Base-by-base conservation (phyloP, 192 early-diverging fungal species). In the Haplosporangium gracile region DNA sequence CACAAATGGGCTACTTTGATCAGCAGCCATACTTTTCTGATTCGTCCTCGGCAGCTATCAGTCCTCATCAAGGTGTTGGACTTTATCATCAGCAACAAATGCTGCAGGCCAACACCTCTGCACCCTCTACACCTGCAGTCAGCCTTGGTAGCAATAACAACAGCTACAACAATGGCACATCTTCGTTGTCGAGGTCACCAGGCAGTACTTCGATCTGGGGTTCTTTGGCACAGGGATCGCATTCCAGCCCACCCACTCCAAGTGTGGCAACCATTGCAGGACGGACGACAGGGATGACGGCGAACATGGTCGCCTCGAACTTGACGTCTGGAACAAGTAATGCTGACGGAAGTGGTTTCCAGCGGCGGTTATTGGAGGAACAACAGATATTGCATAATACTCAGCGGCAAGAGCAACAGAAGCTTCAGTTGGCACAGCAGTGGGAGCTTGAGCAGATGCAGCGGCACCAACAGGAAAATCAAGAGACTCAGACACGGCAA, bases 201-300 rank as follows among this genome's bases (percentile, higher is more conserved):
- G 60, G 60, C 60, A 65, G 29, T 29, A 63, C 70, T 24, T 39
- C 70, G 29, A 77, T 60, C 47, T 84, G 82, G 82, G 70, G 13
- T 38, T 70, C 73, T 8, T 75, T 79, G 49, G 42, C 40, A 51
- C 83, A 85, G 36, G 83, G 75, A 11, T 86, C 84, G 45, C 72
- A 68, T 11, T 86, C 84, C 0, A 81, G 79, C 42, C 84, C 84
- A 24, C 63, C 78, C 0, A 86, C 84, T 0, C 84, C 84, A 2
- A 68, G 71, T 24, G 18, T 72, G 11, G n/a, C 75, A n/a, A 9
- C 81, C 11, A 73, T 79, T 24, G 55, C 71, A n/a, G 65, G 65
- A 65, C 15, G 29, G 3, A 45, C 57, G 39, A 65, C 36, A 32
- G 26, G 3, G 34, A 29, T 43, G 26, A 34, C 63, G 0, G 26